These are phyloP conservation scores for Alternaria gansuensis DNA, from an alignment of 2,329 filamentous ascomycete species.

Conservation along the genomic window DNA sequence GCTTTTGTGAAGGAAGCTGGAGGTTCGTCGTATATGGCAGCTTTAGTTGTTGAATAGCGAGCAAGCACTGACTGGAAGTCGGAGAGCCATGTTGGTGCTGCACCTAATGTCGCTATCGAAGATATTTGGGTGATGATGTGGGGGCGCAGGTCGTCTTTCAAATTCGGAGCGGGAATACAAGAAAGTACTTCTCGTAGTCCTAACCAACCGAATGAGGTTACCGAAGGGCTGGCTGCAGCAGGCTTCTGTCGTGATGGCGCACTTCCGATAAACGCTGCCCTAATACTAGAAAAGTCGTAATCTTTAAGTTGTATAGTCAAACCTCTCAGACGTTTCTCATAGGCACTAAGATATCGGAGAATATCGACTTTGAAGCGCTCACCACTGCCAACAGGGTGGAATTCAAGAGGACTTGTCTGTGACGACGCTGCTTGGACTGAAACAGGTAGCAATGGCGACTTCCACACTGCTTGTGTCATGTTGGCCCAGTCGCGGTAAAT, in stretches of 20 bases:
- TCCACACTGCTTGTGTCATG: constrained; percentile 86
- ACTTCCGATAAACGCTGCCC: constrained; percentile 78
- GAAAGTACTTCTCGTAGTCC: constrained; percentile 69
- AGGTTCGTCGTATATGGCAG: not conserved
- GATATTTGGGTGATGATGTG: constrained; percentile 72
- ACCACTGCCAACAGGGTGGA: constrained; percentile 65
- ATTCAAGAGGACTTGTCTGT: not conserved
- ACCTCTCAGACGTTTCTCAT: constrained; percentile 66
- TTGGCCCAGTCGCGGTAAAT: constrained; percentile 87
- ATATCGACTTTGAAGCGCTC: constrained; percentile 78
- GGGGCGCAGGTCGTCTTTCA: constrained; percentile 42
- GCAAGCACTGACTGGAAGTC: constrained; percentile 57
- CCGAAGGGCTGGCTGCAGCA: constrained; percentile 52
- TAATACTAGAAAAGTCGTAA: constrained; percentile 75
- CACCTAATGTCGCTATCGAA: constrained; percentile 81
- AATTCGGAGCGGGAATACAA: constrained; percentile 53
- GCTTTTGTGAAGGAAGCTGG: constrained; percentile 11
- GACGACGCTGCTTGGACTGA: constrained; percentile 13
- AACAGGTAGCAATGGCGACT: constrained; percentile 73
- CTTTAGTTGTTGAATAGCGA: constrained; percentile 9
- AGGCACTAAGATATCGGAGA: constrained; percentile 74
- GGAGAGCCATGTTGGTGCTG: constrained; percentile 75
- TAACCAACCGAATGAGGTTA: constrained; percentile 79
- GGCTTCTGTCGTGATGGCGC: constrained; percentile 73
- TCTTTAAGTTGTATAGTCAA: constrained; percentile 66